Evolutionary conservation across 371 early-diverging fungal species (phyloP), one percentile per base, ranked within the genome.

Genomic region (Choanephora cucurbitarum): DNA sequence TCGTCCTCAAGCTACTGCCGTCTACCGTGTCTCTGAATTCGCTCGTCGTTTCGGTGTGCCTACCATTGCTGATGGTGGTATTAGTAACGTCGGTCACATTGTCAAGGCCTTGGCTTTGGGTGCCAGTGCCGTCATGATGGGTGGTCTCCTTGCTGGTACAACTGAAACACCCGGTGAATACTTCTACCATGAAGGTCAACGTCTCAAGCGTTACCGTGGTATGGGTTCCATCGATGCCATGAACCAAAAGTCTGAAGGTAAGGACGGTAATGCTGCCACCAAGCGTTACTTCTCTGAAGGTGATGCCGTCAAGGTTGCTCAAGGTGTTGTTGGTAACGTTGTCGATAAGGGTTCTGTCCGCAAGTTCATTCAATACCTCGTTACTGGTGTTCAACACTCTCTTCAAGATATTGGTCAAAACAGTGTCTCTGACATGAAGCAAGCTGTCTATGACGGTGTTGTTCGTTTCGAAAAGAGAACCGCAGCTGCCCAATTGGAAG

Each of bases 111-210:
- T 95, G 44, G 89, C 96, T 34, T 84, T 96, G 24, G 97, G 98
- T 58, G 96, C 97, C 21, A 91, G 91, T 17, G 91, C 85, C 62
- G 98, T 96, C 47, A 98, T 98, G 98, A 98, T 98, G 98, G 98
- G 98, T 44, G 87, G 91, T 62, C 87, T 98, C 28, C 81, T 98
- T 55, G 97, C 97, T 39, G 98, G 97, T 55, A 95, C 96, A 15
- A 77, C 88, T 54, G 97, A 98, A 77, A 89, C 96, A 24, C 97
- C 97, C 41, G 97, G 97, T 52, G 95, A 95, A 57, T 98, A 95
- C 89, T 98, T 94, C 64, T 98, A 93, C 85, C 89, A 93, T 62
- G 96, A 96, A 57, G 97, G 98, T 62, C 91, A 95, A 83, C 90
- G 96, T 43, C 82, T 98, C 63, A 97, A 97, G 84, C 92, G 90